Evolutionary conservation across 805 yeast genomes (phyloP).

Genomic region (Nakazawaea ishiwadae): DNA sequence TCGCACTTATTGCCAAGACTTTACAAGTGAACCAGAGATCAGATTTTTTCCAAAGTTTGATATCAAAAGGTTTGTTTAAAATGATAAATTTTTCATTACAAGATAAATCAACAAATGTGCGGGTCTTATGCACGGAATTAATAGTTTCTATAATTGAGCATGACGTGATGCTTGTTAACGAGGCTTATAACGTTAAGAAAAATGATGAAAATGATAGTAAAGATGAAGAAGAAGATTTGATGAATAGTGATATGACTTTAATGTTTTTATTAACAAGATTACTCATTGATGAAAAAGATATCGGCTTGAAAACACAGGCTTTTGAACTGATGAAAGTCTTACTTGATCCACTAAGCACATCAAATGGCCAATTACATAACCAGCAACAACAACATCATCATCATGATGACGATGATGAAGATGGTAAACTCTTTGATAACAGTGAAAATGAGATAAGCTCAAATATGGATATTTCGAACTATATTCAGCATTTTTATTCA

Average conservation of each 20-base stretch:
- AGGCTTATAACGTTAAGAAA: background rate
- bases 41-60: constrained; percentile 57
- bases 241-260: constrained; percentile 56
- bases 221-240: constrained; percentile 13
- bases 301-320: constrained; percentile 77
- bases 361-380: background rate
- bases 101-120: constrained; percentile 40
- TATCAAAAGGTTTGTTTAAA: constrained; percentile 64
- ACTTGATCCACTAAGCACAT: constrained; percentile 46
- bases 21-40: constrained; percentile 57
- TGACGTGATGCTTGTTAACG: constrained; percentile 60
- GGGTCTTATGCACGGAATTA: constrained; percentile 75
- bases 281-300: constrained; percentile 55
- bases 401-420: constrained; percentile 10
- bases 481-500: constrained; percentile 57
- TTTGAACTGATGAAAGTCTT: constrained; percentile 76
- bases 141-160: constrained; percentile 80
- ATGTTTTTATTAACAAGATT: constrained; percentile 52
- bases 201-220: background rate
- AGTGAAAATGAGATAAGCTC: constrained; percentile 5
- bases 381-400: background rate
- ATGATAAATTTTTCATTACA: constrained; percentile 69
- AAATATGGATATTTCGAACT: constrained; percentile 18
- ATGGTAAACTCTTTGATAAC: background rate
- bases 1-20: constrained; percentile 67